Conservation (phyloP, 208 protist species). For the Leishmania aethiopica region DNA sequence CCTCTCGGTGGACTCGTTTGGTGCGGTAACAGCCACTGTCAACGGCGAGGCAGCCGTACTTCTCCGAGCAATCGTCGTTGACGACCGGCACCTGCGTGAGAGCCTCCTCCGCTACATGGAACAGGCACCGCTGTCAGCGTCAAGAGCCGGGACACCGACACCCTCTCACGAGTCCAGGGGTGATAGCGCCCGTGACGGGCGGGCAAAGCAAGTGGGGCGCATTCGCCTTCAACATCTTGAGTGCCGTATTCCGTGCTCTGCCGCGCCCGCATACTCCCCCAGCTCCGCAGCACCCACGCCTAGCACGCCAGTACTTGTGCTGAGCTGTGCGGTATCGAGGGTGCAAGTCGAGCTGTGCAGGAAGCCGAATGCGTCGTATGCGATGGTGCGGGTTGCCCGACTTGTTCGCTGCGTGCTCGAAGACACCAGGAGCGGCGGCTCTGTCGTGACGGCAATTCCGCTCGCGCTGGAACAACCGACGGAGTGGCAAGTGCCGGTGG, state of each 20-base stretch:
- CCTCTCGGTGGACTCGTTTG: background rate
- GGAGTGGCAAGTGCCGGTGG: constrained; percentile 5
- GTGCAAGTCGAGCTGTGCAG: constrained; percentile 2
- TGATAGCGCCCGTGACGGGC: background rate
- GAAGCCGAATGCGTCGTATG: background rate
- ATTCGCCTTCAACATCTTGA: constrained; percentile 4
- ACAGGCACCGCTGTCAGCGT: background rate
- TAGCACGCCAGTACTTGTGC: background rate
- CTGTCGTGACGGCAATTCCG: background rate
- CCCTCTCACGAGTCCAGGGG: background rate
- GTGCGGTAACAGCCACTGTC: background rate
- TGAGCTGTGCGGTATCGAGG: constrained; percentile 1
- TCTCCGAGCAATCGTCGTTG: background rate
- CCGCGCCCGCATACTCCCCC: background rate
- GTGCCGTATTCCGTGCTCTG: constrained; percentile 17
- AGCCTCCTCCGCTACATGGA: constrained; percentile 16
- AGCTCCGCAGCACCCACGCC: background rate
- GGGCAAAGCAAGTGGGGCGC: background rate
- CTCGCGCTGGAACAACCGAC: constrained; percentile 27
- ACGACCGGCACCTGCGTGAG: background rate
- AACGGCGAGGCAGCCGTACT: background rate
- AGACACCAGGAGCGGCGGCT: background rate
- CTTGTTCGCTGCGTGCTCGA: constrained; percentile 23
- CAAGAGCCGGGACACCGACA: background rate
- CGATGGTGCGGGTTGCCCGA: constrained; percentile 9